Evolutionary conservation across 495 filamentous ascomycete species (phyloP), one percentile per base, ranked within the genome.

Genomic region (Daldinia concentrica): DNA sequence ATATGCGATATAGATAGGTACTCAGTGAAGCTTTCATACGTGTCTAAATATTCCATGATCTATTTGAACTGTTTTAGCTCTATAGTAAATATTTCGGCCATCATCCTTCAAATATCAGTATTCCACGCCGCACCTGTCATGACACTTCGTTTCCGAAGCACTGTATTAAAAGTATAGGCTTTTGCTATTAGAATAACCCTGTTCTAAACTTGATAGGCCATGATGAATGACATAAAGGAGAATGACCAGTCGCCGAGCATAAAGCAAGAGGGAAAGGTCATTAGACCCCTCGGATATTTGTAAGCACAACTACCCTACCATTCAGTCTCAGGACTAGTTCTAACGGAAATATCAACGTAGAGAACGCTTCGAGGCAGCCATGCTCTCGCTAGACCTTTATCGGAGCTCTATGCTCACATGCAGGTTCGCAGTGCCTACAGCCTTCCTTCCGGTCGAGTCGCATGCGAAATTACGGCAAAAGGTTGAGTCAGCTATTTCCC

Each of bases 381-480:
- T 79, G 62, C 72, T 75, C 27, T 68, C 69, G 3, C 41, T 81
- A 17, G 75, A 72, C 29, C 69, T 81, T 15, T 80, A 81, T 64
- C 61, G 66, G 27, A 76, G 74, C 62, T 77, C 79, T 0, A 74
- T 79, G 58, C 73, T 80, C 15, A 78, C 76, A 3, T 78, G 75
- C 56, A 76, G 77, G 11, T 81, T 77, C 51, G 15, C 62, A 17
- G 62, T 78, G 7, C 72, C 77, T 0, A 6, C 58, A 7, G 15
- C 45, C 4, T 43, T 76, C 5, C 41, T 60, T 1, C 26, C 27
- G 24, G 17, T 27, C 12, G 24, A 55, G 14, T 26, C 73, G 3
- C 59, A 54, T 4, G 52, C 55, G 3, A 32, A 48, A 17, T 30
- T 74, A 27, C 58, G 54, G 11, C 57, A 37, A 3, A 34, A 57